Evolutionary conservation across 2,329 filamentous ascomycete genomes (phyloP).

Genomic region (Cercospora brassicicola): DNA sequence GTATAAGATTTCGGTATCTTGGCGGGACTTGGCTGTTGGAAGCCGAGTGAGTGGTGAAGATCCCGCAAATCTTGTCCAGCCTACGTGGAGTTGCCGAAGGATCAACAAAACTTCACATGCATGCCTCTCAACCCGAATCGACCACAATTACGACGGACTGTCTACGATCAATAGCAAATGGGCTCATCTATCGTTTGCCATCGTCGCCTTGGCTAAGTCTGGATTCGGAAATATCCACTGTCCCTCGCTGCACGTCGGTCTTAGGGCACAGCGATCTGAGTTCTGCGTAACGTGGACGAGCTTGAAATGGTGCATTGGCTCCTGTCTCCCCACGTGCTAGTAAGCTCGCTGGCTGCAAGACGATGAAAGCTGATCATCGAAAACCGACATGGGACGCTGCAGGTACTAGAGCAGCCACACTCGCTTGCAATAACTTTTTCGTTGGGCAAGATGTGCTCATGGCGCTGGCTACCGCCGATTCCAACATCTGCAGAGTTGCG

Average conservation of each 20-base stretch:
- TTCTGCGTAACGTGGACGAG: not conserved
- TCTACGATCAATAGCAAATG: not conserved
- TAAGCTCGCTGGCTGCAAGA: not conserved
- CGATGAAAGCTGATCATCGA: not conserved
- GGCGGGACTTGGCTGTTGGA: not conserved
- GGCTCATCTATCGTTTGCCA: not conserved
- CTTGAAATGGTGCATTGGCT: not conserved
- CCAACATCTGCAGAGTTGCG: not conserved
- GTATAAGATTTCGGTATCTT: not conserved
- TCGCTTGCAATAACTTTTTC: not conserved
- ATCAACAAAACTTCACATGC: not conserved
- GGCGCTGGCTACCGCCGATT: not conserved
- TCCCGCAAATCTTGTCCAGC: not conserved
- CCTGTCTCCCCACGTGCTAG: not conserved
- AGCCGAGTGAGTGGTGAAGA: not conserved
- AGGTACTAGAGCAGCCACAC: not conserved
- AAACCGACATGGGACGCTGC: not conserved
- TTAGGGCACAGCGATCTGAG: not conserved
- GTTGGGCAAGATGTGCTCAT: not conserved
- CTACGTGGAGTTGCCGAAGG: not conserved
- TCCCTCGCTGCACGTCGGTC: not conserved
- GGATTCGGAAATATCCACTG: not conserved
- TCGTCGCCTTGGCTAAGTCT: not conserved
- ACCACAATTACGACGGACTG: not conserved
- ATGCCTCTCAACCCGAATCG: not conserved